Conservation (phyloP, 306 rosid species). For the Crataegus laevigata region DNA sequence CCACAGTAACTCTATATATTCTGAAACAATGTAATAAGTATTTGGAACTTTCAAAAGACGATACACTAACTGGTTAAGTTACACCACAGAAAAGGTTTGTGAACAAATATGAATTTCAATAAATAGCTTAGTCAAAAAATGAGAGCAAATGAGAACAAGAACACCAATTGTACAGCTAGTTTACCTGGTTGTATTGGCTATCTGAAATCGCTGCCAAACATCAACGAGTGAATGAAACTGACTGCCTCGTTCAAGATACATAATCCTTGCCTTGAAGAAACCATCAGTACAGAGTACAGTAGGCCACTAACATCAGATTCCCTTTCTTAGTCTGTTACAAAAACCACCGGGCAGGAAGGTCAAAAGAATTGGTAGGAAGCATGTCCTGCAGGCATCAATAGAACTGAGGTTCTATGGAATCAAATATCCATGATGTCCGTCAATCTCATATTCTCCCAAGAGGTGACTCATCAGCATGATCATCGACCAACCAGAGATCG, state of each 20-base stretch:
- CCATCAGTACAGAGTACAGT: conserved; percentile 4
- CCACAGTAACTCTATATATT: background rate
- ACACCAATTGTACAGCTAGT: background rate
- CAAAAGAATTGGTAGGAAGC: conserved; percentile 4
- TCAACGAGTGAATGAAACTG: background rate
- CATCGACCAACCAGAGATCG: conserved; percentile 86
- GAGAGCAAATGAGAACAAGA: background rate
- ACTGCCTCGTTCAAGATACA: background rate
- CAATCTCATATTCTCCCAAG: conserved; percentile 55
- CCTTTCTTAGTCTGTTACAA: background rate
- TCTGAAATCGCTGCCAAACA: background rate
- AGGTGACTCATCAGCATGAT: conserved; percentile 72
- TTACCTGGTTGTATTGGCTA: background rate
- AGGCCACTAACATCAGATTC: background rate
- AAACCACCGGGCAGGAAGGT: conserved; percentile 11
- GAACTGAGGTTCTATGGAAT: conserved; percentile 13
- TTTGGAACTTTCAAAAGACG: background rate
- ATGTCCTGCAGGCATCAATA: conserved; percentile 10
- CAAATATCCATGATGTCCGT: background rate
- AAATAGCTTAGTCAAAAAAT: background rate
- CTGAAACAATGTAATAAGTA: background rate
- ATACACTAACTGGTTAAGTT: background rate
- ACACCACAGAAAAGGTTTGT: background rate
- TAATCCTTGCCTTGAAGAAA: background rate
- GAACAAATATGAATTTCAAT: background rate